These are phyloP conservation scores for Camelina neglecta DNA, from an alignment of 345 rosid genomes.

Conservation along the genomic window DNA sequence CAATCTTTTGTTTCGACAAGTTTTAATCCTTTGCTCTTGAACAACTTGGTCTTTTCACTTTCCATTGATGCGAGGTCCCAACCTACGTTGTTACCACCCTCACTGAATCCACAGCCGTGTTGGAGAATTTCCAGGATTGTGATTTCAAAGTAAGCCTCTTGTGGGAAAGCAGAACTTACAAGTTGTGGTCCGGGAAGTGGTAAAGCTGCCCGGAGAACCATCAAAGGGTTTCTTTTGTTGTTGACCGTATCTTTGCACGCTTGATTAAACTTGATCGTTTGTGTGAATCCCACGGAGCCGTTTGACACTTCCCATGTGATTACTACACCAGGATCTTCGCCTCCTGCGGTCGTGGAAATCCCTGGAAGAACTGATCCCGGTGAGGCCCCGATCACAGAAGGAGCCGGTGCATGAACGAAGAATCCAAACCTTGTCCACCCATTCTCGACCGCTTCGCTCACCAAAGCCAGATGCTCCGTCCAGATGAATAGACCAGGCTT, in stretches of 20 bases:
- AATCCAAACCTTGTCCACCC: slow-evolving; percentile 94
- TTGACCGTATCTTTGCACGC: slow-evolving; percentile 23
- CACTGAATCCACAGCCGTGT: slow-evolving; percentile 24
- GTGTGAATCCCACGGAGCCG: slow-evolving; percentile 78
- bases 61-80: slow-evolving; percentile 42
- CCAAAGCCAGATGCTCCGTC: slow-evolving; percentile 75
- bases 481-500: slow-evolving; percentile 61
- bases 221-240: slow-evolving; percentile 40
- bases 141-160: slow-evolving; percentile 91
- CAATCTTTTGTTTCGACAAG: slow-evolving; percentile 41
- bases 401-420: slow-evolving; percentile 42
- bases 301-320: slow-evolving; percentile 84
- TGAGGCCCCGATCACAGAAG: slow-evolving; percentile 49
- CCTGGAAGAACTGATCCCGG: slow-evolving; percentile 52
- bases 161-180: slow-evolving; percentile 79
- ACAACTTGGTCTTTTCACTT: slow-evolving; percentile 70
- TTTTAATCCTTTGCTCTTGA: slow-evolving; percentile 60
- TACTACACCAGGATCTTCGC: slow-evolving; percentile 54
- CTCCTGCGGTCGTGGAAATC: slow-evolving; percentile 54
- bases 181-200: slow-evolving; percentile 93
- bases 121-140: slow-evolving; percentile 54
- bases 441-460: slow-evolving; percentile 76
- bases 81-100: slow-evolving; percentile 21
- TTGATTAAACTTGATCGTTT: slow-evolving; percentile 71
- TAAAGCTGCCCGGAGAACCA: slow-evolving; percentile 70